Percentiles rank a stretch among this genome's conserved stretches.
Evolutionary conservation across 805 yeast genomes (phyloP).

Genomic region (Ogataea minuta): DNA sequence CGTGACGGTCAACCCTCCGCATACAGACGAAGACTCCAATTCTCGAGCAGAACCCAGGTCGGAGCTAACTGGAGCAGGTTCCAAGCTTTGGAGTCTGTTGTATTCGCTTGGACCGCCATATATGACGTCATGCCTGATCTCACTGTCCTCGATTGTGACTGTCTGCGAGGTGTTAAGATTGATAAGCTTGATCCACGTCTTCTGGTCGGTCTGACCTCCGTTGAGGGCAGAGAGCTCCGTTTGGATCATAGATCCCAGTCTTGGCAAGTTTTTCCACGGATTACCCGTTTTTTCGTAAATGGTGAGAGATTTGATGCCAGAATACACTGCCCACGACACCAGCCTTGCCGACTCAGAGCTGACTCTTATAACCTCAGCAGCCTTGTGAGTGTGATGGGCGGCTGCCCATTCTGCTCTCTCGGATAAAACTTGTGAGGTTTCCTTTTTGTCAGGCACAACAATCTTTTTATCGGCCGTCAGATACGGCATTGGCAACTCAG

Average conservation of each 20-base stretch:
- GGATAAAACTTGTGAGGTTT: slow-evolving; percentile 32
- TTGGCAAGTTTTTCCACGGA: slow-evolving; percentile 29
- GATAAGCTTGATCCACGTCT: slow-evolving; percentile 26
- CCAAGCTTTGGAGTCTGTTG: slow-evolving; percentile 9
- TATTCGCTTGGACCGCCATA: neutral
- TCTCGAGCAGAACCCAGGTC: slow-evolving; percentile 12
- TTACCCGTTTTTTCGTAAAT: slow-evolving; percentile 31
- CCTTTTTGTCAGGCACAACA: slow-evolving; percentile 38
- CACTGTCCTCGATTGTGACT: slow-evolving; percentile 15
- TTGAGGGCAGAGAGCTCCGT: slow-evolving; percentile 26
- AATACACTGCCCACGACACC: slow-evolving; percentile 30
- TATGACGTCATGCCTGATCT: slow-evolving; percentile 1
- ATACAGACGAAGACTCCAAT: slow-evolving; percentile 6
- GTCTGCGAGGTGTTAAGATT: slow-evolving; percentile 20
- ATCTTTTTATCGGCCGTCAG: slow-evolving; percentile 40
- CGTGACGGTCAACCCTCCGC: slow-evolving; percentile 15
- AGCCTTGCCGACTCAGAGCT: slow-evolving; percentile 37
- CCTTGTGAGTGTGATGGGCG: slow-evolving; percentile 38
- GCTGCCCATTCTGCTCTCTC: slow-evolving; percentile 40
- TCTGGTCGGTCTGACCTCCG: slow-evolving; percentile 12
- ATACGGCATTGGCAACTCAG: slow-evolving; percentile 43
- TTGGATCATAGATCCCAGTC: slow-evolving; percentile 26
- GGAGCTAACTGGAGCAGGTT: slow-evolving; percentile 20
- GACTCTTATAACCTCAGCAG: slow-evolving; percentile 41
- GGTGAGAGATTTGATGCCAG: slow-evolving; percentile 26